A percentile compares a stretch with the other conserved stretches of the same genome.
Evolutionary conservation across 148 eudicot genomes (phyloP).

Genomic region (Camellia sinensis): DNA sequence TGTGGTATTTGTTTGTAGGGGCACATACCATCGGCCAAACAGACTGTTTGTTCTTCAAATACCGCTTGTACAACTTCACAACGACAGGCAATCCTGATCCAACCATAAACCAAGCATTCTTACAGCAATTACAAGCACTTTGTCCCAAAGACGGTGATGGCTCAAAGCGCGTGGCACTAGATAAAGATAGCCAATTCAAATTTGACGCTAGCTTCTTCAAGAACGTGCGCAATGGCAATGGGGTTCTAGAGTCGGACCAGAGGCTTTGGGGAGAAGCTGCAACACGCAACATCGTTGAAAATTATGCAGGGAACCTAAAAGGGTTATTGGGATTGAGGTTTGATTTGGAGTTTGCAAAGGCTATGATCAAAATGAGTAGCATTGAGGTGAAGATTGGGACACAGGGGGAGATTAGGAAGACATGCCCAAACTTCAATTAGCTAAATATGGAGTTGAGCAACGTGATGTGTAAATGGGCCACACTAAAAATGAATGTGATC

Average conservation of each 20-base stretch:
- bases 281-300: slow-evolving; percentile 43
- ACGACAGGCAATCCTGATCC: slow-evolving; percentile 72
- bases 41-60: slow-evolving; percentile 59
- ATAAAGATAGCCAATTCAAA: slow-evolving; percentile 38
- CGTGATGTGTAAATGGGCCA: too few species aligned
- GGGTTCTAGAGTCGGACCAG: slow-evolving; percentile 71
- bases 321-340: slow-evolving; percentile 68
- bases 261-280: slow-evolving; percentile 55
- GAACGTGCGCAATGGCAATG: slow-evolving; percentile 60
- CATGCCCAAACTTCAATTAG: slow-evolving; percentile 61
- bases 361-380: slow-evolving; percentile 73
- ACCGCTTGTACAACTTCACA: slow-evolving; percentile 81
- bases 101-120: slow-evolving; percentile 42
- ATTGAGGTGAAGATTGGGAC: slow-evolving; percentile 69
- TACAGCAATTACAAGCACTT: slow-evolving; percentile 40
- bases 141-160: slow-evolving; percentile 64
- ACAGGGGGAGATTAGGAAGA: slow-evolving; percentile 65
- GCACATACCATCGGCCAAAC: slow-evolving; percentile 80
- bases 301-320: slow-evolving; percentile 62
- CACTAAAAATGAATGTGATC: too few species aligned
- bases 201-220: slow-evolving; percentile 68
- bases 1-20: slow-evolving; percentile 36
- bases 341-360: slow-evolving; percentile 56
- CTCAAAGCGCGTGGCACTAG: slow-evolving; percentile 54
- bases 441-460: background rate